phyloP scores from a whole-genome alignment of 345 rosid genomes.

The Brassica nigra region DNA sequence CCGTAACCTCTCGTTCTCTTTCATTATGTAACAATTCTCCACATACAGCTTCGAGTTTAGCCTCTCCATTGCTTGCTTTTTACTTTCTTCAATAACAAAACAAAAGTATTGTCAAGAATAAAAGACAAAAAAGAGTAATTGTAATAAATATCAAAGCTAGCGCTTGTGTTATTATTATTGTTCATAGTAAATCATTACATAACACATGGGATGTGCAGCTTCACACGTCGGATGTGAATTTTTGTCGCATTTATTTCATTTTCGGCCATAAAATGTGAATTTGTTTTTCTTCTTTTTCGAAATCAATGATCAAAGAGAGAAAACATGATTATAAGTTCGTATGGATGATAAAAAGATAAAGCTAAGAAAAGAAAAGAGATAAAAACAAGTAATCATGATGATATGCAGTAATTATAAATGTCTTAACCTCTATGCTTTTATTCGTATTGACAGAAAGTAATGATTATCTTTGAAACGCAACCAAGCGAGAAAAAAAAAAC shows the following conservation, averaged over 20 bases:
- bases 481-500: slow-evolving; percentile 29
- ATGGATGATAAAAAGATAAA: slow-evolving; percentile 23
- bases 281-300: slow-evolving; percentile 8
- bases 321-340: slow-evolving; percentile 38
- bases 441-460: slow-evolving; percentile 29
- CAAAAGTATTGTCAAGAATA: background rate
- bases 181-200: slow-evolving; percentile 33
- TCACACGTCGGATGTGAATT: slow-evolving; percentile 38
- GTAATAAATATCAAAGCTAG: slow-evolving; percentile 32
- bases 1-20: slow-evolving; percentile 89
- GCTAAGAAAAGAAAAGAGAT: background rate
- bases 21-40: slow-evolving; percentile 85
- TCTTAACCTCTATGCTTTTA: slow-evolving; percentile 31
- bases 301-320: slow-evolving; percentile 38
- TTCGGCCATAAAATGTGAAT: slow-evolving; percentile 26
- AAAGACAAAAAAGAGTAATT: slow-evolving; percentile 23
- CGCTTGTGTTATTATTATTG: slow-evolving; percentile 34
- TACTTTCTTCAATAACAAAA: slow-evolving; percentile 10
- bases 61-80: slow-evolving; percentile 65
- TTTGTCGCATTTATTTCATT: slow-evolving; percentile 41
- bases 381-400: slow-evolving; percentile 40
- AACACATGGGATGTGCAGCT: slow-evolving; percentile 46
- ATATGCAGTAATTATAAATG: slow-evolving; percentile 38
- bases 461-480: slow-evolving; percentile 36
- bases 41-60: slow-evolving; percentile 83